Percentiles rank a stretch among this genome's conserved stretches.
These are phyloP conservation scores for Emergomyces africanus DNA, from an alignment of 2,329 filamentous ascomycete species.

Conservation along the genomic window DNA sequence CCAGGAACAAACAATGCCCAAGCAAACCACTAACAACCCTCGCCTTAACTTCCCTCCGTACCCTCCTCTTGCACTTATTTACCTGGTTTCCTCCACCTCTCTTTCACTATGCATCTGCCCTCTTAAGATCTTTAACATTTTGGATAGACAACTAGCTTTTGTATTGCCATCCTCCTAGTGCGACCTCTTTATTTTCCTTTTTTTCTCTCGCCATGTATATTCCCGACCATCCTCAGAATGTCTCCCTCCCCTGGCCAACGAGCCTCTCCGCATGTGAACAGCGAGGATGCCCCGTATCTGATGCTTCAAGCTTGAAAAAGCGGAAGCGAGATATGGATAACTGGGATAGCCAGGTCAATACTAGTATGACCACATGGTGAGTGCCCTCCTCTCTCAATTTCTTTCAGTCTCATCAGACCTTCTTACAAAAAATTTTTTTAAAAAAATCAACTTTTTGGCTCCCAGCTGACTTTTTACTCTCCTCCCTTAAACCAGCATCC, in stretches of 20 bases:
- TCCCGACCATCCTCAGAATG: neutral
- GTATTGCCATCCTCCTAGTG: too few relatives aligned
- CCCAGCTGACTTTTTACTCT: conserved; percentile 12
- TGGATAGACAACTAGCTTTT: too few relatives aligned
- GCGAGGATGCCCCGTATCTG: neutral
- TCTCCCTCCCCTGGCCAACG: neutral
- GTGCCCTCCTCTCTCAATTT: neutral
- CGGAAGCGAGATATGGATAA: conserved; percentile 15
- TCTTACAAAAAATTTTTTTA: neutral
- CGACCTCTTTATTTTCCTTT: too few relatives aligned
- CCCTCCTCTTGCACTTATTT: too few relatives aligned
- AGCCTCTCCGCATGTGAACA: neutral
- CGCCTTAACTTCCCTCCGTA: too few relatives aligned
- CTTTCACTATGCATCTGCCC: neutral
- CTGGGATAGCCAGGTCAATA: conserved; percentile 8
- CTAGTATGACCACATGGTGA: conserved; percentile 9
- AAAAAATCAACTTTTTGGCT: neutral
- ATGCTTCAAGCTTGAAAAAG: conserved; percentile 13
- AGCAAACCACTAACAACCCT: neutral
- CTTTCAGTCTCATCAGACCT: neutral
- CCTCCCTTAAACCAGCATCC: neutral
- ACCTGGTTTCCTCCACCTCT: neutral
- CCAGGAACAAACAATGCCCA: too few relatives aligned
- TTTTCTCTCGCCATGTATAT: neutral
- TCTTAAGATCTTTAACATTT: neutral